phyloP scores from a whole-genome alignment of 352 stramenopile species.

The Thalassiosira sp. region DNA sequence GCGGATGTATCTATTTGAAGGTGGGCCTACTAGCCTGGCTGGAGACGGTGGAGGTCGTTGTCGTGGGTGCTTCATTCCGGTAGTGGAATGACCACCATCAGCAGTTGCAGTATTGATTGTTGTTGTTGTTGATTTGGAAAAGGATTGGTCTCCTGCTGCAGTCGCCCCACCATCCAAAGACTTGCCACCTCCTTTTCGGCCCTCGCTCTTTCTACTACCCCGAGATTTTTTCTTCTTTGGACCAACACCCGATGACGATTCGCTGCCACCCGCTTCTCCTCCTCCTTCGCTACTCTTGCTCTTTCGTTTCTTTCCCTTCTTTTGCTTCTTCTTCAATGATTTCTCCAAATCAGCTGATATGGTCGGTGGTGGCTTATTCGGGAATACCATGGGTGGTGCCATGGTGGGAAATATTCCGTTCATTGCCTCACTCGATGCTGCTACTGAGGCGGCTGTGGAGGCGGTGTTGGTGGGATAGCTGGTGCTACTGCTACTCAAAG shows the following conservation, averaged over 20 bases:
- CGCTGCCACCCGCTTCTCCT: not conserved
- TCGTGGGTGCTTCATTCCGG: no score
- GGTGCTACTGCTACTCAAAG: no score
- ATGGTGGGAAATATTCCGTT: conserved; percentile 26
- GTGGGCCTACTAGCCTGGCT: not conserved
- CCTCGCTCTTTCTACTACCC: conserved; percentile 19
- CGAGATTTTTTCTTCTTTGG: conserved; percentile 9
- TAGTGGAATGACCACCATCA: not conserved
- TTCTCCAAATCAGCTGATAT: not conserved
- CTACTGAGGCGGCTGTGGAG: no score
- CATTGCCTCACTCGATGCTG: conserved; percentile 20
- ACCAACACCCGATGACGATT: not conserved
- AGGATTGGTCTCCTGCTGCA: not conserved
- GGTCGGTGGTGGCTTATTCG: not conserved
- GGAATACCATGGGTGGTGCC: conserved; percentile 14
- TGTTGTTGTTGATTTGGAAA: not conserved
- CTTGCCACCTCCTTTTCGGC: conserved; percentile 5
- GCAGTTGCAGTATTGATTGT: not conserved
- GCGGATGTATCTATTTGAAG: not conserved
- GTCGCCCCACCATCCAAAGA: no score
- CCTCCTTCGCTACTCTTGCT: not conserved
- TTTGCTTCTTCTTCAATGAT: conserved; percentile 3
- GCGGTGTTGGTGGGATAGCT: not conserved
- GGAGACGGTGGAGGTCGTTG: not conserved
- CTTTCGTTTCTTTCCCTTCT: not conserved